Conservation (phyloP, 2,329 filamentous ascomycete genomes). For the Coniochaeta sp. region DNA sequence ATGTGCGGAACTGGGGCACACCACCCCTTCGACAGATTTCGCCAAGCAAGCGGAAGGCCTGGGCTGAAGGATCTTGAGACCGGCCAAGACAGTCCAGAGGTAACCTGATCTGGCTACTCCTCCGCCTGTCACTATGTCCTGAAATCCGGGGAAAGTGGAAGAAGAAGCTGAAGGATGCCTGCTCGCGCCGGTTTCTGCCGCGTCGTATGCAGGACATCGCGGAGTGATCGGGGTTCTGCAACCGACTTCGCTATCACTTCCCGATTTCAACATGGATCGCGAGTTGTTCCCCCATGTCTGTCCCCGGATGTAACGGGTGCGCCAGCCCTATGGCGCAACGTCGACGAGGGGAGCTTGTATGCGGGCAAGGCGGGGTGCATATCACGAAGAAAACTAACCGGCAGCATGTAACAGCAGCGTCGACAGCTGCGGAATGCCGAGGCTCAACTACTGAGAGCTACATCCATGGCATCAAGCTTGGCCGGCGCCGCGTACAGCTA, state of each 20-base stretch:
- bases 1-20: no score
- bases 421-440: no score
- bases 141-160: neutral
- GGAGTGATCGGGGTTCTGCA: neutral
- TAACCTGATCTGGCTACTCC: neutral
- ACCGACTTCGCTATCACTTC: neutral
- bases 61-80: neutral
- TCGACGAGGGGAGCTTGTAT: no score
- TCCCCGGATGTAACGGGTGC: neutral
- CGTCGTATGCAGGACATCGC: neutral
- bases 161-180: neutral
- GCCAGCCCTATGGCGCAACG: neutral
- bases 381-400: no score
- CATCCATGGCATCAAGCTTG: no score
- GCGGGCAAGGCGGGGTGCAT: no score
- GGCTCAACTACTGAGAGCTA: no score
- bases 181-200: neutral
- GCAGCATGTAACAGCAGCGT: no score
- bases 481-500: no score
- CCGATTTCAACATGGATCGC: neutral
- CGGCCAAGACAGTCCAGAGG: neutral
- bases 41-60: neutral
- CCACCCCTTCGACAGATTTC: no score
- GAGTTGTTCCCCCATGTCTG: no score
- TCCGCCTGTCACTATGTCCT: neutral